phyloP scores from a whole-genome alignment of 805 yeast species.

The Yamadazyma philogaea region DNA sequence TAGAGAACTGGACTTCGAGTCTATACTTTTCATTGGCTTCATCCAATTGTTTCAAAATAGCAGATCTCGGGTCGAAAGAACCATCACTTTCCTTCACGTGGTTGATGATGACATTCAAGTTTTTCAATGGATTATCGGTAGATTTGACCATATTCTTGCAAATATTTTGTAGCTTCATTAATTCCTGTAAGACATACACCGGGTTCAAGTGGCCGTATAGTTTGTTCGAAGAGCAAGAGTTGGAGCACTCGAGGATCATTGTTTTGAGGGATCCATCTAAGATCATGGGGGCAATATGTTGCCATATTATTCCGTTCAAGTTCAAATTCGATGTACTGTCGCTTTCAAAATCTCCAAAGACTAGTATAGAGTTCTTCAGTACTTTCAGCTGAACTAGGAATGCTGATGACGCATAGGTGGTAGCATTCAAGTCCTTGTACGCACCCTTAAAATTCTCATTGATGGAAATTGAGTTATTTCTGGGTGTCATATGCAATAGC shows the following conservation, averaged over 20 bases:
- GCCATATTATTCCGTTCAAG: slow-evolving; percentile 53
- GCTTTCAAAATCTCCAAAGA: slow-evolving; percentile 85
- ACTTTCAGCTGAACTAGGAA: slow-evolving; percentile 47
- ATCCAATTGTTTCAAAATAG: slow-evolving; percentile 50
- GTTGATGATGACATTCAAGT: slow-evolving; percentile 46
- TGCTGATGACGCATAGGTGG: slow-evolving; percentile 46
- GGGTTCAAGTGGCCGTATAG: slow-evolving; percentile 86
- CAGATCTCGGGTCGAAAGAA: slow-evolving; percentile 53
- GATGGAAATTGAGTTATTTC: slow-evolving; percentile 20
- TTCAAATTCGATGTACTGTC: slow-evolving; percentile 47
- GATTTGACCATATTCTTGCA: slow-evolving; percentile 9
- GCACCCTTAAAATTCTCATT: slow-evolving; percentile 15
- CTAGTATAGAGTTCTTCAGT: slow-evolving; percentile 41
- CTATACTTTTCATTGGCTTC: slow-evolving; percentile 30
- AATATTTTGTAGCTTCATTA: slow-evolving; percentile 28
- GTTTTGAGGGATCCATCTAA: slow-evolving; percentile 40
- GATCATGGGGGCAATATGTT: slow-evolving; percentile 46
- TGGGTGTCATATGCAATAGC: slow-evolving; percentile 8
- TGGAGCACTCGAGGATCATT: slow-evolving; percentile 77
- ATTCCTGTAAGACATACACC: slow-evolving; percentile 53
- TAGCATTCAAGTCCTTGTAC: slow-evolving; percentile 6
- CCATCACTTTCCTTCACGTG: slow-evolving; percentile 39
- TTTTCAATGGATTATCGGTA: slow-evolving; percentile 36
- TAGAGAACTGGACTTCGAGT: slow-evolving; percentile 46
- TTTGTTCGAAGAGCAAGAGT: slow-evolving; percentile 35